Evolutionary conservation across 2,329 filamentous ascomycete genomes (phyloP).

Genomic region (Hymenoscyphus albidus): DNA sequence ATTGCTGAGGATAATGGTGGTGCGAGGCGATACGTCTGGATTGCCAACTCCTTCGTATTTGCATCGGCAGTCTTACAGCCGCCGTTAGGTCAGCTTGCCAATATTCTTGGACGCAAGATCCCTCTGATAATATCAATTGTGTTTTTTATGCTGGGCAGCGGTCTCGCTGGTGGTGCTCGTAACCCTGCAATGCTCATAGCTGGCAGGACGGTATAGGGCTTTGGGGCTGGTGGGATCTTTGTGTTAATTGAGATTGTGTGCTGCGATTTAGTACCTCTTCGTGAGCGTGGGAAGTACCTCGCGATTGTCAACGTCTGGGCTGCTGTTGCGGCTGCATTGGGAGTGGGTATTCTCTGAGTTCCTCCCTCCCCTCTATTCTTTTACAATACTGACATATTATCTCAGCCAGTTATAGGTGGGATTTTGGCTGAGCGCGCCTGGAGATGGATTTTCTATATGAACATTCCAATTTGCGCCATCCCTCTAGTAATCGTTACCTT

Average conservation of each 20-base stretch:
- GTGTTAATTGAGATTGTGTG: conserved; percentile 41
- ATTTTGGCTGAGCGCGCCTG: not conserved
- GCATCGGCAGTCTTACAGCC: conserved; percentile 43
- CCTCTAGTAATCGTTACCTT: not conserved
- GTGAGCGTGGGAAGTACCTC: conserved; percentile 38
- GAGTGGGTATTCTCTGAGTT: not conserved
- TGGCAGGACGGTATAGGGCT: conserved; percentile 41
- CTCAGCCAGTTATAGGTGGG: conserved; percentile 26
- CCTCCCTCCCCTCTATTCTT: too few species aligned
- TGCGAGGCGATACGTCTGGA: conserved; percentile 2
- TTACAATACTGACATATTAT: too few species aligned
- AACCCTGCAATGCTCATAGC: conserved; percentile 25
- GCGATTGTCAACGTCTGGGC: conserved; percentile 28
- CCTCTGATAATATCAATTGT: conserved; percentile 36
- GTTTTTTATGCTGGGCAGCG: conserved; percentile 8
- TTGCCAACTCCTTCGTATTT: conserved; percentile 3
- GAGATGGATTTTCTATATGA: conserved; percentile 9
- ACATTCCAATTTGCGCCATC: not conserved
- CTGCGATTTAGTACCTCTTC: conserved; percentile 41
- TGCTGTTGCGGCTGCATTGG: conserved; percentile 22
- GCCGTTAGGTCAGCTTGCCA: conserved; percentile 45
- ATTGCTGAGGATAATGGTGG: not conserved
- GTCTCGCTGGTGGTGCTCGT: conserved; percentile 30
- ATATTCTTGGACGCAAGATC: conserved; percentile 48
- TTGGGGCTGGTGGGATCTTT: conserved; percentile 46